Percentiles rank a stretch among this genome's conserved stretches.
Conservation (phyloP, 2,329 filamentous ascomycete genomes). For the Colletotrichum aenigma region DNA sequence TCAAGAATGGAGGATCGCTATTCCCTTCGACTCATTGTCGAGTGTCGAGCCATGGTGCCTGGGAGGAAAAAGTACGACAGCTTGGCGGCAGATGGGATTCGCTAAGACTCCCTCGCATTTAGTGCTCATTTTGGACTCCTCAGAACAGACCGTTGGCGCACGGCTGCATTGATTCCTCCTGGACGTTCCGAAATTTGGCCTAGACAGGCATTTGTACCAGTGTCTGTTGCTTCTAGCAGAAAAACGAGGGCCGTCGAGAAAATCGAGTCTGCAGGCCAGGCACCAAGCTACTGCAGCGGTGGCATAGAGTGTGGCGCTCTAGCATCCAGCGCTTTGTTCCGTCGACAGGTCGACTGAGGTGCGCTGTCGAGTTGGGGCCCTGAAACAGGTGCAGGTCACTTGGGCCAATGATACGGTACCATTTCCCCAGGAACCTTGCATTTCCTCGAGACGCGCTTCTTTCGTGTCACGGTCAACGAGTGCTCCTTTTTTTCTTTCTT, state of each 20-base stretch:
- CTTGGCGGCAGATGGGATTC: not conserved
- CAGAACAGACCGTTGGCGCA: not conserved
- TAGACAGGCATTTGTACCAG: not conserved
- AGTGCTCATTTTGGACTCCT: not conserved
- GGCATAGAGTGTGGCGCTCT: not conserved
- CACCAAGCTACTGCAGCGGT: not conserved
- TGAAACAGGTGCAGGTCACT: slow-evolving; percentile 1
- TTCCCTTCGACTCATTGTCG: not conserved
- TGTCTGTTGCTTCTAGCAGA: not conserved
- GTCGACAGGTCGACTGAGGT: not conserved
- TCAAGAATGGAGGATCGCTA: not conserved
- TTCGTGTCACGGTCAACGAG: not conserved
- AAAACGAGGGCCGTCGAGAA: not conserved
- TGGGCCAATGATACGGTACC: slow-evolving; percentile 4
- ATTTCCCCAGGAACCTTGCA: not conserved
- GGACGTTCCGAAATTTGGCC: not conserved
- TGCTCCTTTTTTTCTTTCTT: not conserved
- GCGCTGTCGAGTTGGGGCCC: not conserved
- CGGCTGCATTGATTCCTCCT: not conserved
- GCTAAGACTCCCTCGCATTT: not conserved
- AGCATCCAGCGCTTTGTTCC: not conserved
- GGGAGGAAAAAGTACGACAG: not conserved
- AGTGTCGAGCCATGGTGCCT: not conserved
- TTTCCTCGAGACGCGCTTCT: not conserved
- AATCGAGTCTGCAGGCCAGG: not conserved